phyloP scores from a whole-genome alignment of 2,329 filamentous ascomycete species.

The Graphiopsis chlorocephala region DNA sequence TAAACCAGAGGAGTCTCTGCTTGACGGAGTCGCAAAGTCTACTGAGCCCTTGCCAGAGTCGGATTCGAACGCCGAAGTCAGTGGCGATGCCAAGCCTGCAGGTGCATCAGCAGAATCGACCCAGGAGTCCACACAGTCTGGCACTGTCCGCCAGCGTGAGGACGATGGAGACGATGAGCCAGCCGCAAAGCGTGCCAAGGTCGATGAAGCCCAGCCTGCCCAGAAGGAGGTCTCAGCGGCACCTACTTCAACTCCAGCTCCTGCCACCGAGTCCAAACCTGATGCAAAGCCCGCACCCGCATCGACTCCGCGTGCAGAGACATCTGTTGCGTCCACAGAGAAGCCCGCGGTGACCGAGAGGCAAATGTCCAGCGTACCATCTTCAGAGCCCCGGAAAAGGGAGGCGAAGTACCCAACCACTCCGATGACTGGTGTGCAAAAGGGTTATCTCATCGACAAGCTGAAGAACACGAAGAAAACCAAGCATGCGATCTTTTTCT shows the following conservation, averaged over 20 bases:
- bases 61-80: background rate
- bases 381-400: conserved; percentile 9
- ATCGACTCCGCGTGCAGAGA: background rate
- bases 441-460: conserved; percentile 61
- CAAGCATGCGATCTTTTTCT: conserved; percentile 73
- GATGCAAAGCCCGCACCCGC: conserved; percentile 14
- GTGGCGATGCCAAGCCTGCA: conserved; percentile 5
- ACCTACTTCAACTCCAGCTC: conserved; percentile 19
- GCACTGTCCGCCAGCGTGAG: conserved; percentile 67
- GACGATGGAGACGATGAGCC: conserved; percentile 66
- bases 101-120: conserved; percentile 6
- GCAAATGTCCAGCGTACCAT: background rate
- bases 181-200: conserved; percentile 76
- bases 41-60: conserved; percentile 6
- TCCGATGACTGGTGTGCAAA: conserved; percentile 58
- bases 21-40: conserved; percentile 11
- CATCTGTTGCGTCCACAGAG: conserved; percentile 18
- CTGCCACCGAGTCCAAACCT: background rate
- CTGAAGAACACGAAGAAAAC: conserved; percentile 81
- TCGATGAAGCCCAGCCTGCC: conserved; percentile 50
- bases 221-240: background rate
- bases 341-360: conserved; percentile 22
- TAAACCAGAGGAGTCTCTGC: conserved; percentile 14
- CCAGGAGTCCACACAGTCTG: conserved; percentile 33
- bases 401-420: conserved; percentile 36